Evolutionary conservation across 148 eudicot genomes (phyloP).

Genomic region (Rhododendron molle): DNA sequence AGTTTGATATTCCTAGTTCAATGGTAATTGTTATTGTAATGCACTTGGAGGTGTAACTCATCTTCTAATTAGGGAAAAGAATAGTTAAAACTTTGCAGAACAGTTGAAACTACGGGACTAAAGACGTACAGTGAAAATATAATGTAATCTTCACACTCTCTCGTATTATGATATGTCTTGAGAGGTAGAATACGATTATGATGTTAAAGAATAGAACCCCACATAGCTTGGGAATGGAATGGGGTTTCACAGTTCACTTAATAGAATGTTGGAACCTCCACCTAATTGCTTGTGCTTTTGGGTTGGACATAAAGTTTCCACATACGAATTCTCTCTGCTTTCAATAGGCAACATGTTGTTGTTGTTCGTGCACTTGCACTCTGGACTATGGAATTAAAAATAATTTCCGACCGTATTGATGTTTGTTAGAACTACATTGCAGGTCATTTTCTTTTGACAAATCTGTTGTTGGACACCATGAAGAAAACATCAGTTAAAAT

Average conservation of each 20-base stretch:
- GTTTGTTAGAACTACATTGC: not conserved
- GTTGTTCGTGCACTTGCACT: not conserved
- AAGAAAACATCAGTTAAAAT: constrained; percentile 44
- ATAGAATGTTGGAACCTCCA: too few relatives aligned
- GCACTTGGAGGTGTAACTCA: not conserved
- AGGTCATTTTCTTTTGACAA: constrained; percentile 70
- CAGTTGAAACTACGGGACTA: not conserved
- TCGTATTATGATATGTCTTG: not conserved
- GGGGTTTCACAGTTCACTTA: too few relatives aligned
- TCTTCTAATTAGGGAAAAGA: not conserved
- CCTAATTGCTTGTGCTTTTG: too few relatives aligned
- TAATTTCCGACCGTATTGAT: not conserved
- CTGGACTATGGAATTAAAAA: not conserved
- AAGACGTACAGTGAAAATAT: not conserved
- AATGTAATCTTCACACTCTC: not conserved
- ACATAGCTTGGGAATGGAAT: too few relatives aligned
- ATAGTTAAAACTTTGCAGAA: not conserved
- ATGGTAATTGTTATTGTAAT: not conserved
- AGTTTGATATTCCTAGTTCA: not conserved
- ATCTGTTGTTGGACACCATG: constrained; percentile 61
- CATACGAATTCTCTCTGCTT: not conserved
- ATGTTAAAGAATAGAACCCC: too few relatives aligned
- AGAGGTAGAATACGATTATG: not conserved
- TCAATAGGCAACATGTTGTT: not conserved
- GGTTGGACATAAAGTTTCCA: too few relatives aligned